phyloP scores from a whole-genome alignment of 129 eudicot species.

The Escallonia rubra region DNA sequence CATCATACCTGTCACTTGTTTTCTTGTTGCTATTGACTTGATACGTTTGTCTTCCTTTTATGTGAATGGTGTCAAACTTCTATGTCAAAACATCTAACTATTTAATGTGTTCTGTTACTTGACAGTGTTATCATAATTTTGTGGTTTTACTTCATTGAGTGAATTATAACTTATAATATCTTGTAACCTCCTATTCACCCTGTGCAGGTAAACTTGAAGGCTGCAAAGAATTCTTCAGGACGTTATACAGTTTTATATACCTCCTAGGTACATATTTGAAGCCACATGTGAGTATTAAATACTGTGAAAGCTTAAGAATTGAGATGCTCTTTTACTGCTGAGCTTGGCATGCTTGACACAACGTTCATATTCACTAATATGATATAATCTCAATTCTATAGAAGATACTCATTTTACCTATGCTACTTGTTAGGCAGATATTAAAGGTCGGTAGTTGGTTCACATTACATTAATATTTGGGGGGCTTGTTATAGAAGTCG shows the following conservation, averaged over 20 bases:
- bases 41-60: neutral
- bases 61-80: neutral
- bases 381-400: too few species aligned
- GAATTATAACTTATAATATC: neutral
- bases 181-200: constrained; percentile 7
- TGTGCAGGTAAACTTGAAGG: constrained; percentile 66
- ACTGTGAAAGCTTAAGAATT: neutral
- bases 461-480: too few species aligned
- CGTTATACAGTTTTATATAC: constrained; percentile 56
- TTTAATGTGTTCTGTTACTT: neutral
- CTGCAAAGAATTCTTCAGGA: constrained; percentile 73
- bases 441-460: too few species aligned
- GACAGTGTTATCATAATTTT: neutral
- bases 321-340: neutral
- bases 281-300: constrained; percentile 70
- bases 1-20: neutral
- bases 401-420: too few species aligned
- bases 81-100: neutral
- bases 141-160: neutral
- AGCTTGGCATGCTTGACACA: neutral
- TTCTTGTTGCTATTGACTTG: neutral
- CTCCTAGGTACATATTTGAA: constrained; percentile 73
- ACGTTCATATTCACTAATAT: too few species aligned
- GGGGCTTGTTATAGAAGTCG: too few species aligned
- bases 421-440: too few species aligned